A percentile compares a stretch with the other conserved stretches of the same genome.
Evolutionary conservation across 2,329 filamentous ascomycete genomes (phyloP).

Genomic region (Hymenoscyphus fraxineus): DNA sequence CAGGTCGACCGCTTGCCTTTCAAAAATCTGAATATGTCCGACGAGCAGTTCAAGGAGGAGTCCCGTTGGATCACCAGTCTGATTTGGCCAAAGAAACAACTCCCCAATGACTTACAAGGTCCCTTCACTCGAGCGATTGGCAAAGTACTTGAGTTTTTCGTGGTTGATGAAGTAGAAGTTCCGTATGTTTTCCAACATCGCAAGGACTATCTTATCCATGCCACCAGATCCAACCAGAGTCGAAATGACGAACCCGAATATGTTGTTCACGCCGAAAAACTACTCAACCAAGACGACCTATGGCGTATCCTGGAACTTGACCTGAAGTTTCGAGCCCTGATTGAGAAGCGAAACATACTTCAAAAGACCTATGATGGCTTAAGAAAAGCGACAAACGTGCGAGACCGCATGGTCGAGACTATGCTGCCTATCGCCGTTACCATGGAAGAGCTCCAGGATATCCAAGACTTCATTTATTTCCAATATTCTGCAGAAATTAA

Average conservation of each 20-base stretch:
- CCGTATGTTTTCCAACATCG: slow-evolving; percentile 98
- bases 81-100: slow-evolving; percentile 80
- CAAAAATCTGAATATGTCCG: slow-evolving; percentile 72
- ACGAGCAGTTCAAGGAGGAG: slow-evolving; percentile 87
- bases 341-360: slow-evolving; percentile 86
- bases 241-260: slow-evolving; percentile 71
- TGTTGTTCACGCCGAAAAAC: slow-evolving; percentile 75
- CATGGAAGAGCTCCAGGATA: slow-evolving; percentile 92
- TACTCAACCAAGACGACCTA: slow-evolving; percentile 86
- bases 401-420: slow-evolving; percentile 74
- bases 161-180: slow-evolving; percentile 90
- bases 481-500: slow-evolving; percentile 82
- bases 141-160: slow-evolving; percentile 93
- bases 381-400: slow-evolving; percentile 55
- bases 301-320: slow-evolving; percentile 96
- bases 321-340: slow-evolving; percentile 87
- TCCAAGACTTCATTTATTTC: slow-evolving; percentile 96
- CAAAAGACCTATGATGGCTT: slow-evolving; percentile 75
- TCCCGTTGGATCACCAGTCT: slow-evolving; percentile 86
- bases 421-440: slow-evolving; percentile 76
- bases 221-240: slow-evolving; percentile 61
- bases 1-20: slow-evolving; percentile 89
- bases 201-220: slow-evolving; percentile 95
- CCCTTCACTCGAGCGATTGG: slow-evolving; percentile 85
- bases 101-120: slow-evolving; percentile 61